Percentiles rank a stretch among this genome's conserved stretches.
Conservation (phyloP, 345 rosid species). For the Linum trigynum region DNA sequence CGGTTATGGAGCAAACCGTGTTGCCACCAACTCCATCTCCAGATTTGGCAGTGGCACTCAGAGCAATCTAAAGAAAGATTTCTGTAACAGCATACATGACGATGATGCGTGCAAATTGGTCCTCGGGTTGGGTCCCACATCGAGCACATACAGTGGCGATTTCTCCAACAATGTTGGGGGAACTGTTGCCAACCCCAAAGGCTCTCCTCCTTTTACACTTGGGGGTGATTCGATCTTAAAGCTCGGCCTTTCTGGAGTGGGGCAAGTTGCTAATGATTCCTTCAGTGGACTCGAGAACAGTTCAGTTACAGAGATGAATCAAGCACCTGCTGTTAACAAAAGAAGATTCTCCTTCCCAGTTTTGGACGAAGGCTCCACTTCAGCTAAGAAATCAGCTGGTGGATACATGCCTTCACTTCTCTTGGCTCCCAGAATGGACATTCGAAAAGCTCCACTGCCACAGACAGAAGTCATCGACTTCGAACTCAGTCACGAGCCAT, state of each 20-base stretch:
- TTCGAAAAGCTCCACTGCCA: slow-evolving; percentile 18
- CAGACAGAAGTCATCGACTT: slow-evolving; percentile 36
- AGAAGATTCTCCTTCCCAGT: slow-evolving; percentile 35
- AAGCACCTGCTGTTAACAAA: slow-evolving; percentile 21
- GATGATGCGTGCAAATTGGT: slow-evolving; percentile 83
- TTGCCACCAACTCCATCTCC: not conserved
- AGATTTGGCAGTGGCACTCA: slow-evolving; percentile 22
- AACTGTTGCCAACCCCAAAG: slow-evolving; percentile 30
- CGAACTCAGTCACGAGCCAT: slow-evolving; percentile 41
- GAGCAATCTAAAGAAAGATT: slow-evolving; percentile 35
- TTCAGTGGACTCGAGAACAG: slow-evolving; percentile 31
- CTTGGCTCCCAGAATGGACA: slow-evolving; percentile 48
- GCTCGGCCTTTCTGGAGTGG: slow-evolving; percentile 66
- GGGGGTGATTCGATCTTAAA: slow-evolving; percentile 52
- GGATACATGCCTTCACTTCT: slow-evolving; percentile 86
- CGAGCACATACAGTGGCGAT: slow-evolving; percentile 37
- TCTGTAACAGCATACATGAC: slow-evolving; percentile 23
- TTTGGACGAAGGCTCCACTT: slow-evolving; percentile 88
- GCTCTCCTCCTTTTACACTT: slow-evolving; percentile 16
- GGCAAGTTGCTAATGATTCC: slow-evolving; percentile 21
- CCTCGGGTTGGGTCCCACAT: slow-evolving; percentile 85
- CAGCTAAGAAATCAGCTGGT: slow-evolving; percentile 73
- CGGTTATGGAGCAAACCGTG: slow-evolving; percentile 39
- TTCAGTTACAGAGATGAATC: slow-evolving; percentile 37
- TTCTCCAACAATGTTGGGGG: slow-evolving; percentile 22